A percentile compares a stretch with the other conserved stretches of the same genome.
phyloP scores from a whole-genome alignment of 2,329 filamentous ascomycete genomes.

The Geosmithia morbida region DNA sequence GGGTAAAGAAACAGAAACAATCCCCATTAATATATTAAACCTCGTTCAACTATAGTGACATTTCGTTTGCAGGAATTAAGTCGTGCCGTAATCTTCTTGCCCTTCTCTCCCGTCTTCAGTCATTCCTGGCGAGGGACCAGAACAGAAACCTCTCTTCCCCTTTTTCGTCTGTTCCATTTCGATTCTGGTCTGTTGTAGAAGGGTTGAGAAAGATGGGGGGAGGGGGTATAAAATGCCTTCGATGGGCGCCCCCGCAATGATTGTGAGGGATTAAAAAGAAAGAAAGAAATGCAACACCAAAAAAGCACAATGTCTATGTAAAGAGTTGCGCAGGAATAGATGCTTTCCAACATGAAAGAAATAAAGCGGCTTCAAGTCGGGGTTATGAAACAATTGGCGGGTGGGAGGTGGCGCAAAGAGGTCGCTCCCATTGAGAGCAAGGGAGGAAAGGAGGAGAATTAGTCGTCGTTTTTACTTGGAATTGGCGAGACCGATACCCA shows the following conservation, averaged over 20 bases:
- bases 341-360: not conserved
- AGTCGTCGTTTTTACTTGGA: not conserved
- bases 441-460: not conserved
- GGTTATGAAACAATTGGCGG: not conserved
- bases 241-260: not conserved
- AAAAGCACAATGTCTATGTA: not conserved
- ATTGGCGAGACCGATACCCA: slow-evolving; percentile 27
- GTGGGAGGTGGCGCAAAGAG: too few species aligned
- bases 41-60: not conserved
- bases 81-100: not conserved
- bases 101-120: not conserved
- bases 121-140: not conserved
- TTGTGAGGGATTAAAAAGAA: not conserved
- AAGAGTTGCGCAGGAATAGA: not conserved
- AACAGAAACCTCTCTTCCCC: not conserved
- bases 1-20: not conserved
- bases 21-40: not conserved
- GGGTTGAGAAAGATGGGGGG: not conserved
- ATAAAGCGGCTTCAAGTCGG: not conserved
- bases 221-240: not conserved
- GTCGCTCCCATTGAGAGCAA: not conserved
- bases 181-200: not conserved
- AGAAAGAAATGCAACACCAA: not conserved
- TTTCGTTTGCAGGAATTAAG: not conserved
- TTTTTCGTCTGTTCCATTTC: not conserved